Conservation (phyloP, 352 stramenopile genomes). For the Plasmopara halstedii region DNA sequence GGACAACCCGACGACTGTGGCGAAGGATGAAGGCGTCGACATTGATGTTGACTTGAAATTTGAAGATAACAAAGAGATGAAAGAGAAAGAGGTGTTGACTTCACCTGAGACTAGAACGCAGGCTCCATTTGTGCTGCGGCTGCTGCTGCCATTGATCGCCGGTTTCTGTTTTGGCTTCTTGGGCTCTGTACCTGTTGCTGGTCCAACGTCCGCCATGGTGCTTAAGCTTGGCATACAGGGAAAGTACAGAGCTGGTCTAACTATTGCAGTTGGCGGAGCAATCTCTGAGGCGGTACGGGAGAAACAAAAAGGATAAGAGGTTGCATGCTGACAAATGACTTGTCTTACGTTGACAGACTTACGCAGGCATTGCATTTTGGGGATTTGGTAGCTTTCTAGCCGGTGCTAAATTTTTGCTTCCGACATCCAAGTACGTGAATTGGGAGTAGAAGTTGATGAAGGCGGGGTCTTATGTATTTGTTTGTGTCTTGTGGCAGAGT, state of each 20-base stretch:
- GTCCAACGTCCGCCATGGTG: slow-evolving; percentile 83
- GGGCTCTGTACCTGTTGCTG: slow-evolving; percentile 74
- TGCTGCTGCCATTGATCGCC: slow-evolving; percentile 65
- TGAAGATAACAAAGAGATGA: background rate
- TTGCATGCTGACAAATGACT: slow-evolving; percentile 2
- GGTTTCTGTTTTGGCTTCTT: slow-evolving; percentile 84
- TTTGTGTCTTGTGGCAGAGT: slow-evolving; percentile 34
- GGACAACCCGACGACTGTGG: slow-evolving; percentile 1
- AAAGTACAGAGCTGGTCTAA: slow-evolving; percentile 72
- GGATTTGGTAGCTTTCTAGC: slow-evolving; percentile 85
- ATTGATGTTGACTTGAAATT: slow-evolving; percentile 5
- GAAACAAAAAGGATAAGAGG: too few species aligned
- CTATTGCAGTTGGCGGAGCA: slow-evolving; percentile 73
- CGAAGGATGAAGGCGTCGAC: slow-evolving; percentile 6
- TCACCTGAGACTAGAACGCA: background rate
- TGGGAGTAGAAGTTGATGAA: background rate
- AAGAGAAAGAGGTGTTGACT: background rate
- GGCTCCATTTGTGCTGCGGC: slow-evolving; percentile 43
- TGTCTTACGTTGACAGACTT: slow-evolving; percentile 44
- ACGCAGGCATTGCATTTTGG: slow-evolving; percentile 84
- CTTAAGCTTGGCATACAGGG: slow-evolving; percentile 82
- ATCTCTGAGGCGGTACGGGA: slow-evolving; percentile 70
- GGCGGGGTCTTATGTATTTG: background rate
- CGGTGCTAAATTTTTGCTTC: slow-evolving; percentile 73
- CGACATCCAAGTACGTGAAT: slow-evolving; percentile 72